Evolutionary conservation across 305 asterid genomes (phyloP).

Genomic region (Ajuga reptans): DNA sequence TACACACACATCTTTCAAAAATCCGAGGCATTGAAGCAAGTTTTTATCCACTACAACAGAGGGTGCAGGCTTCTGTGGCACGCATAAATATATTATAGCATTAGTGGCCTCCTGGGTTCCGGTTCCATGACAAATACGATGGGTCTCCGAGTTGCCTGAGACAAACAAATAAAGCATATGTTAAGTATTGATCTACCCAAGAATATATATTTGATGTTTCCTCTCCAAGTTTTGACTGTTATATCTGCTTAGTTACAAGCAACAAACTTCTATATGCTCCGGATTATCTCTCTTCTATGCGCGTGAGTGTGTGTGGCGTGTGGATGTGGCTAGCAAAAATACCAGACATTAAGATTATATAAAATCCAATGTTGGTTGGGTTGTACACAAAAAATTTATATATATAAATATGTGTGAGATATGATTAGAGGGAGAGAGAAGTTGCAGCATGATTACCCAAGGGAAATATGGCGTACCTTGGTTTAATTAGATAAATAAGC

Average conservation of each 20-base stretch:
- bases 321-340: no score
- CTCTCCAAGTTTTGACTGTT: no score
- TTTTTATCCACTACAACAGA: not conserved
- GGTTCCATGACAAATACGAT: slow-evolving; percentile 86
- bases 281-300: no score
- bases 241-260: no score
- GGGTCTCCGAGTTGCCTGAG: slow-evolving; percentile 98
- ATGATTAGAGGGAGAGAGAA: not conserved
- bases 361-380: no score
- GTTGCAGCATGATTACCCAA: not conserved
- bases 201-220: no score
- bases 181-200: not conserved
- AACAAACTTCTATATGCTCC: no score
- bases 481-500: slow-evolving; percentile 68
- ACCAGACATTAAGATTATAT: no score
- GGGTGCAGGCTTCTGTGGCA: not conserved
- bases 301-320: no score
- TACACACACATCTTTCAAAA: slow-evolving; percentile 31
- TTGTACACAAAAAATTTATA: no score
- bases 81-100: not conserved
- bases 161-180: not conserved
- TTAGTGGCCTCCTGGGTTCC: slow-evolving; percentile 79
- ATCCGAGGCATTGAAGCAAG: slow-evolving; percentile 7
- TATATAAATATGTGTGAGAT: no score
- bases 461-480: slow-evolving; percentile 42